Percentiles rank a stretch among this genome's conserved stretches.
These are phyloP conservation scores for Chaetomiaceae sp. DNA, from an alignment of 2,329 filamentous ascomycete species.

Conservation along the genomic window DNA sequence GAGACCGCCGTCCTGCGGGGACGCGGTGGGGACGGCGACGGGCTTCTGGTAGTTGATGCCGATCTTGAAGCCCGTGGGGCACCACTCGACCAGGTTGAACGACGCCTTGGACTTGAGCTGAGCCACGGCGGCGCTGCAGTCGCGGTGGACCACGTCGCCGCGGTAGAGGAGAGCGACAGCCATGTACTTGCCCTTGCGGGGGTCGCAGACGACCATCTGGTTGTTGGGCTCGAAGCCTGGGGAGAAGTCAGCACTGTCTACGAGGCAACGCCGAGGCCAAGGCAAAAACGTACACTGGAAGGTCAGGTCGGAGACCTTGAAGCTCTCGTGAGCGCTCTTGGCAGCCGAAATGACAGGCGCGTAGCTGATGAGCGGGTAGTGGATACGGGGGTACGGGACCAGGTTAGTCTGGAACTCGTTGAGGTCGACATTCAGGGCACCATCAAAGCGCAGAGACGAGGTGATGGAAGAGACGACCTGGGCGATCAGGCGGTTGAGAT, in stretches of 20 bases:
- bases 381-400: slow-evolving; percentile 69
- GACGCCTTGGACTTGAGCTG: slow-evolving; percentile 66
- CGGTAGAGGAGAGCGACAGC: slow-evolving; percentile 68
- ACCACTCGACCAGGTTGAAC: slow-evolving; percentile 73
- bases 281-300: slow-evolving; percentile 58
- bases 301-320: slow-evolving; percentile 75
- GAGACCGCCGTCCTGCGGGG: slow-evolving; percentile 53
- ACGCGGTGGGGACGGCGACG: slow-evolving; percentile 50
- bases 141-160: slow-evolving; percentile 65
- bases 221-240: slow-evolving; percentile 72
- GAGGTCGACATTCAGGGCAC: slow-evolving; percentile 68
- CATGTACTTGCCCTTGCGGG: slow-evolving; percentile 73
- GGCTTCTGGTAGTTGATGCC: slow-evolving; percentile 72
- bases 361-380: slow-evolving; percentile 71
- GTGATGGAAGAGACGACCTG: slow-evolving; percentile 73
- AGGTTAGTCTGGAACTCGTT: slow-evolving; percentile 77
- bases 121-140: slow-evolving; percentile 63
- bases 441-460: slow-evolving; percentile 67
- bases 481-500: slow-evolving; percentile 68
- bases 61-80: slow-evolving; percentile 71
- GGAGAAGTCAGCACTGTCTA: not conserved
- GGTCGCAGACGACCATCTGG: slow-evolving; percentile 74
- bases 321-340: slow-evolving; percentile 82
- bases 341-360: slow-evolving; percentile 65
- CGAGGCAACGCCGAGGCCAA: not conserved